Conservation (phyloP, 1,284 basidiomycete species). For the Irpex lacteus region DNA sequence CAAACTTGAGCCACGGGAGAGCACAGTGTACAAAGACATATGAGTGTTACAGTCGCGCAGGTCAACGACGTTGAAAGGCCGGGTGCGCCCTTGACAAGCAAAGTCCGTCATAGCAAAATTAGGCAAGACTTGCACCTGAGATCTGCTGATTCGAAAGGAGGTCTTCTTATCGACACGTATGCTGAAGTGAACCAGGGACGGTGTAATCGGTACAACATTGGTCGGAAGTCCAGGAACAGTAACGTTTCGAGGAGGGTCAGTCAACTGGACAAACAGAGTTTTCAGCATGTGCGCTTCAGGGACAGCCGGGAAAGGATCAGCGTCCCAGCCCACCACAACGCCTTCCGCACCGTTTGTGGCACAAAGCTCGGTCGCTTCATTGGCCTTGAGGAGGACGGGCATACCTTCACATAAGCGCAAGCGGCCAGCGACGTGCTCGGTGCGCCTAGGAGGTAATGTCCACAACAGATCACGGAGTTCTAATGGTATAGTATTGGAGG, state of each 20-base stretch:
- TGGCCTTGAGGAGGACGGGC: constrained; percentile 37
- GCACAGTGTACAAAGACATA: not conserved
- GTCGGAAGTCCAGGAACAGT: not conserved
- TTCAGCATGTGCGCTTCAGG: not conserved
- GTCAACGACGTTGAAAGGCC: not conserved
- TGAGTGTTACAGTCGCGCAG: not conserved
- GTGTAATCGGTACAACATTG: not conserved
- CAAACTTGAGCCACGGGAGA: not conserved
- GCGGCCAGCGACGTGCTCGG: not conserved
- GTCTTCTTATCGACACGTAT: not conserved
- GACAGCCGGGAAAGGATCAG: not conserved
- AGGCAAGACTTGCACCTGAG: not conserved
- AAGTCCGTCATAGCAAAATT: not conserved
- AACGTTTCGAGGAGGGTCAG: not conserved
- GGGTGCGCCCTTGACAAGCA: not conserved
- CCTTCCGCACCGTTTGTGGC: constrained; percentile 41
- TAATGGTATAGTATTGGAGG: not conserved
- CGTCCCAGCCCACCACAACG: constrained; percentile 31
- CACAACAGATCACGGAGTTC: not conserved
- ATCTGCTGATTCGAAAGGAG: not conserved
- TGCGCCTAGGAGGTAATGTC: not conserved
- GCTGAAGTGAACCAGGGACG: not conserved
- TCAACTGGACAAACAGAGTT: not conserved
- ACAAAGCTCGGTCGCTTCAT: constrained; percentile 35
- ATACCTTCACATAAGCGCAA: constrained; percentile 35